Evolutionary conservation across 306 rosid genomes (phyloP), one percentile per base, ranked within the genome.

Genomic region (Malus sylvestris): DNA sequence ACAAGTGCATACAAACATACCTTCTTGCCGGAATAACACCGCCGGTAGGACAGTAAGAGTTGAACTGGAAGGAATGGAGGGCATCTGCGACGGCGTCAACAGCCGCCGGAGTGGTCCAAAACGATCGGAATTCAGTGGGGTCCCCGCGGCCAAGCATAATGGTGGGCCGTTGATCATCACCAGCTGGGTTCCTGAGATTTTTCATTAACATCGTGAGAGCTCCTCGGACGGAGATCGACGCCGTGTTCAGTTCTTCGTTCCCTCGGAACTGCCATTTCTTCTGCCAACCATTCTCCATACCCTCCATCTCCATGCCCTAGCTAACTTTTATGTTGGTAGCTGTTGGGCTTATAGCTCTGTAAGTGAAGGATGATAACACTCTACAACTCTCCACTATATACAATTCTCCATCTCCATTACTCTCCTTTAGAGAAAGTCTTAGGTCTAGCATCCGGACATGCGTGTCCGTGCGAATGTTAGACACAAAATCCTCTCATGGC

Each of bases 201-300:
- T 73, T 68, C 69, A 72, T 19, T 51, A 89, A 52, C 71, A 12
- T 76, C 72, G 77, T 73, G 68, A 61, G 84, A 20, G 35, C 82
- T 0, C 88, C 85, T 71, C 83, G 84, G 30, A 88, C 90, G 0
- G 90, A 86, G 29, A 86, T 53, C 4, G 86, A 57, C 44, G 88
- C 78, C 58, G 79, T 68, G 46, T 76, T 81, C 68, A 84, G 10
- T 73, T 63, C 82, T 23, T 76, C 18, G 83, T 86, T 88, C 75
- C 84, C 90, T 25, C 76, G 74, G 64, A 86, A 88, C n/a, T 82
- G 76, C 90, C 90, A 88, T 61, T 73, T 82, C 85, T 67, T 53
- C 52, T 38, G n/a, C 49, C 29, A 25, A 7, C 57, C 88, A 20
- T 81, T 74, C 76, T 83, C 92, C 89, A 84, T 11, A 8, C 44